Evolutionary conservation across 768 basidiomycete genomes (phyloP).

Genomic region (Cystoderma amianthinum): DNA sequence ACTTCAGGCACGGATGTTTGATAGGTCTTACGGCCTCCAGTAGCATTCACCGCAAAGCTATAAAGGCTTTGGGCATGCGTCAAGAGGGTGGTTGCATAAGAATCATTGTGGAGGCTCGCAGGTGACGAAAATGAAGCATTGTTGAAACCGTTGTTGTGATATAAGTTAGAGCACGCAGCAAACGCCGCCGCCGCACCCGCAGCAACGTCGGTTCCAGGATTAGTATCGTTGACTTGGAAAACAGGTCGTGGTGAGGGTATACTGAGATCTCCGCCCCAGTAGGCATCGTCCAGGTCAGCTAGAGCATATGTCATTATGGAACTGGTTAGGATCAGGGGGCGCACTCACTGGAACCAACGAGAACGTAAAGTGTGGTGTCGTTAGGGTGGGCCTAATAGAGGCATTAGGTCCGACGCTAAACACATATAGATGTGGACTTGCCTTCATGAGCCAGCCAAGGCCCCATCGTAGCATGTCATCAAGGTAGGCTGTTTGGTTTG

Average conservation of each 20-base stretch:
- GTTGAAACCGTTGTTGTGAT: slow-evolving; percentile 53
- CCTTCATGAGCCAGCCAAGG: slow-evolving; percentile 88
- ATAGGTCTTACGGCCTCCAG: slow-evolving; percentile 53
- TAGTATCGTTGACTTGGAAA: slow-evolving; percentile 71
- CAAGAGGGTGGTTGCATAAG: slow-evolving; percentile 66
- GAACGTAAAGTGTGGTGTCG: slow-evolving; percentile 66
- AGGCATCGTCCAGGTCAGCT: slow-evolving; percentile 64
- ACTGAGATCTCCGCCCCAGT: slow-evolving; percentile 84
- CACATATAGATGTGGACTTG: slow-evolving; percentile 16
- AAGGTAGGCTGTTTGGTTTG: slow-evolving; percentile 88
- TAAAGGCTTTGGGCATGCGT: slow-evolving; percentile 74
- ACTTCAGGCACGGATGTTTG: slow-evolving; percentile 65
- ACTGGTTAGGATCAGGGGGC: background rate
- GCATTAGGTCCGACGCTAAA: slow-evolving; percentile 2
- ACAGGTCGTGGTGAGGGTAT: slow-evolving; percentile 73
- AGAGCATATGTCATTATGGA: background rate
- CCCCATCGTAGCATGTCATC: slow-evolving; percentile 90
- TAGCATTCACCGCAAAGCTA: slow-evolving; percentile 64
- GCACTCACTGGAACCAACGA: slow-evolving; percentile 57
- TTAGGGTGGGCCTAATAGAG: slow-evolving; percentile 67
- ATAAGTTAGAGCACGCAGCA: slow-evolving; percentile 79
- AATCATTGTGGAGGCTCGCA: slow-evolving; percentile 62
- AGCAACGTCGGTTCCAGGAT: slow-evolving; percentile 87
- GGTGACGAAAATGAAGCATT: slow-evolving; percentile 43
- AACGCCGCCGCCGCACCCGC: slow-evolving; percentile 84